phyloP scores from a whole-genome alignment of 768 basidiomycete genomes.

The Lactarius quietus region DNA sequence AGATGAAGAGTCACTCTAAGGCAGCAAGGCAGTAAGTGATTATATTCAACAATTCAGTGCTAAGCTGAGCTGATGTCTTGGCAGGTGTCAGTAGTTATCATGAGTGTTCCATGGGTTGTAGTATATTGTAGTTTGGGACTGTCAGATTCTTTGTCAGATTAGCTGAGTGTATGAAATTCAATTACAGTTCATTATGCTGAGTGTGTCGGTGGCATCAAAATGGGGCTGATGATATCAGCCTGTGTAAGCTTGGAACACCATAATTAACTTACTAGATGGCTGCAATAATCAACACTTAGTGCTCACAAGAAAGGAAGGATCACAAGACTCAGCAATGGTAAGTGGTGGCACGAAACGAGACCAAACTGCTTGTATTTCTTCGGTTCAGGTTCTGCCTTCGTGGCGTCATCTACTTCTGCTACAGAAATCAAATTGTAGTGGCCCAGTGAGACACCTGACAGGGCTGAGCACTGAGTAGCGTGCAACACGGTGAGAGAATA shows the following conservation, averaged over 20 bases:
- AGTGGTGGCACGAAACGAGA: not conserved
- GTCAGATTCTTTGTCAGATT: too few relatives aligned
- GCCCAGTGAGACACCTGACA: not conserved
- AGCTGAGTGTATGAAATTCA: too few relatives aligned
- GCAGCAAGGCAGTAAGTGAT: not conserved
- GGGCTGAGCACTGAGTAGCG: too few relatives aligned
- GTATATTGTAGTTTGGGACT: not conserved
- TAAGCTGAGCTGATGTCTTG: not conserved
- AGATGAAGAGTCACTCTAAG: not conserved
- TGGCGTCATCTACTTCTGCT: not conserved
- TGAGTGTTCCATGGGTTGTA: not conserved
- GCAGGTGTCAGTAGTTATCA: not conserved
- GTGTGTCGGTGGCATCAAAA: too few relatives aligned
- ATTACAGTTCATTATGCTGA: too few relatives aligned
- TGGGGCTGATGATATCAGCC: too few relatives aligned
- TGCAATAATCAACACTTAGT: not conserved
- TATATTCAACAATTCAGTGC: not conserved
- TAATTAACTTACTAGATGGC: too few relatives aligned
- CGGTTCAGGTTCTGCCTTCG: not conserved
- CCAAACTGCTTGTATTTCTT: not conserved
- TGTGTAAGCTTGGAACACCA: too few relatives aligned
- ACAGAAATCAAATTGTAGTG: not conserved
- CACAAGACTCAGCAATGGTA: not conserved
- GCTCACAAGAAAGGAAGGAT: not conserved
- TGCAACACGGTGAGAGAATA: not conserved